Evolutionary conservation across 257 asterid species (phyloP), one percentile per base, ranked within the genome.

Genomic region (Lithospermum erythrorhizon): DNA sequence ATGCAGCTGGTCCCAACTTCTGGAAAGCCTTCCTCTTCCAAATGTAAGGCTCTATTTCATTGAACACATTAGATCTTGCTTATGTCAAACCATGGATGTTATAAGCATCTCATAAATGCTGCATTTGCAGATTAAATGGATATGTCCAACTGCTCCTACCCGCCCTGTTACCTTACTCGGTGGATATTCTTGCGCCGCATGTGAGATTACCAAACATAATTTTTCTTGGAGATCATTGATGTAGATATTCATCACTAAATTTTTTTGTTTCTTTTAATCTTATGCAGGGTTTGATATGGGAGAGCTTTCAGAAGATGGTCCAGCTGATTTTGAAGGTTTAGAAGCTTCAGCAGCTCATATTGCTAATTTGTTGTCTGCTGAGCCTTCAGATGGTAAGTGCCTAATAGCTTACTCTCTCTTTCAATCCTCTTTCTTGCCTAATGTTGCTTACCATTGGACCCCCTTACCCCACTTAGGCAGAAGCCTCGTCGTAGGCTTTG

Each of bases 71-170:
- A 23, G 30, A 37, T 54, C 20, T 65, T 18, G 62, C 41, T 3
- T 41, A 35, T 56, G 14, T 35, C 47, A 1, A 35, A 35, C 15
- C 9, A 35, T 35, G 11, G 11, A 49, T 35, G 35, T 61, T 17
- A 49, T 21, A 27, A 27, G 30, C 7, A n/a, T 53, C 19, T 52
- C 17, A n/a, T 16, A 20, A 24, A 21, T 57, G 27, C 11, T 61
- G 3, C 51, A 57, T 35, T 10, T 78, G 83, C 89, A 91, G 98
- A 83, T 91, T 66, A 91, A 91, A 79, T 91, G 98, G 98, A 91
- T 91, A 72, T 91, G 98, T 75, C 98, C 98, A 21, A 91, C 98
- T 61, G 97, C 98, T 69, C 95, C 98, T 16, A 86, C 90, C 68
- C 95, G 95, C 23, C 97, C 97, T 4, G 98, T 91, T 69, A 86